Percentiles rank a stretch among this genome's conserved stretches.
These are phyloP conservation scores for Talaromyces sp. DNA, from an alignment of 2,329 filamentous ascomycete species.

Conservation along the genomic window DNA sequence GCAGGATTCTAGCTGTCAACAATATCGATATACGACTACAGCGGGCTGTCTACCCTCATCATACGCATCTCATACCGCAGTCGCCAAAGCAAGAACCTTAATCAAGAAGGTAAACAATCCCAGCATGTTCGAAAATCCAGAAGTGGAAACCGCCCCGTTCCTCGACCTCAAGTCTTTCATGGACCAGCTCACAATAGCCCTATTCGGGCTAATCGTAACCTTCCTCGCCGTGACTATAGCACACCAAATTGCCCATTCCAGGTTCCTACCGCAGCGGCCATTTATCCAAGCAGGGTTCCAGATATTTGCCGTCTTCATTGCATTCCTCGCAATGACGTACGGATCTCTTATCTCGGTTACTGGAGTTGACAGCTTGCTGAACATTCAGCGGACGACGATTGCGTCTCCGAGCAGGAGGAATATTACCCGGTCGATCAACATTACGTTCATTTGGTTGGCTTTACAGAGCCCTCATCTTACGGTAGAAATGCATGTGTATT, in stretches of 20 bases:
- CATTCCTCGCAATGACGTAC: not conserved
- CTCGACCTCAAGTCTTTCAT: not conserved
- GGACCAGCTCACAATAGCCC: not conserved
- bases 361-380: not conserved
- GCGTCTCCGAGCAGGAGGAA: not conserved
- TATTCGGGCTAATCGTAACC: not conserved
- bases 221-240: not conserved
- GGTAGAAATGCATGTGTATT: not conserved
- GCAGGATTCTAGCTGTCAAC: too few relatives aligned
- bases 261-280: not conserved
- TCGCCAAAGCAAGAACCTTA: not conserved
- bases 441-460: not conserved
- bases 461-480: not conserved
- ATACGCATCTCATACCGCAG: not conserved
- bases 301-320: not conserved
- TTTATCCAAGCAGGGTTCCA: not conserved
- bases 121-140: not conserved
- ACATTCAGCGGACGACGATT: not conserved
- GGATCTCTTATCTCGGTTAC: not conserved
- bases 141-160: not conserved
- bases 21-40: not conserved
- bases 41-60: not conserved
- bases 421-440: not conserved
- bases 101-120: not conserved
- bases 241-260: not conserved